phyloP scores from a whole-genome alignment of 139 green algal genomes.

The Tetraselmis striata region DNA sequence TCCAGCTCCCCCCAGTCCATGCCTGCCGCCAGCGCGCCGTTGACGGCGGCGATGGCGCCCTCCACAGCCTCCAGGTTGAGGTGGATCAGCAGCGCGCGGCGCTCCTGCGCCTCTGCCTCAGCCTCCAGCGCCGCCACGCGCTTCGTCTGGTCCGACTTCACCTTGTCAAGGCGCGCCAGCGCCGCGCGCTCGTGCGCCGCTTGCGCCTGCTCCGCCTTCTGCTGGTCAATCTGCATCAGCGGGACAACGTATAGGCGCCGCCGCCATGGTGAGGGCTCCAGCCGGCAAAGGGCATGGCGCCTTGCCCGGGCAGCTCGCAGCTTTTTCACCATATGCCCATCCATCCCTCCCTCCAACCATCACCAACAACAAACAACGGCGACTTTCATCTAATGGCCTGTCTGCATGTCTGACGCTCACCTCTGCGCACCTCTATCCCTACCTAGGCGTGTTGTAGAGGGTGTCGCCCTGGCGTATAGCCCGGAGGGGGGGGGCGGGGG shows the following conservation, averaged over 20 bases:
- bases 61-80: slow-evolving; percentile 85
- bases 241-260: no score
- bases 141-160: slow-evolving; percentile 58
- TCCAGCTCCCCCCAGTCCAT: slow-evolving; percentile 88
- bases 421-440: no score
- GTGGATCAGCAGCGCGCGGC: slow-evolving; percentile 65
- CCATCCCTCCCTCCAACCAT: no score
- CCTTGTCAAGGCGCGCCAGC: slow-evolving; percentile 69
- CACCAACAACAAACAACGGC: no score
- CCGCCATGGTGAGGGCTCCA: no score
- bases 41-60: slow-evolving; percentile 75
- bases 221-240: slow-evolving; percentile 65
- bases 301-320: no score
- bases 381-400: no score
- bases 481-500: neutral
- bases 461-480: no score
- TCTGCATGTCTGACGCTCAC: no score
- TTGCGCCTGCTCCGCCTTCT: slow-evolving; percentile 48
- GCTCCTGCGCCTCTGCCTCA: slow-evolving; percentile 49
- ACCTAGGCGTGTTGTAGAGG: no score
- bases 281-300: no score
- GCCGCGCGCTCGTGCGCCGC: slow-evolving; percentile 50
- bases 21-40: slow-evolving; percentile 66
- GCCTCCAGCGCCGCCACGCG: slow-evolving; percentile 55
- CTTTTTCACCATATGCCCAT: no score